Percentiles rank a stretch among this genome's conserved stretches.
Evolutionary conservation across 78 protist species (phyloP).

Genomic region (Dictyostelium citrinum): DNA sequence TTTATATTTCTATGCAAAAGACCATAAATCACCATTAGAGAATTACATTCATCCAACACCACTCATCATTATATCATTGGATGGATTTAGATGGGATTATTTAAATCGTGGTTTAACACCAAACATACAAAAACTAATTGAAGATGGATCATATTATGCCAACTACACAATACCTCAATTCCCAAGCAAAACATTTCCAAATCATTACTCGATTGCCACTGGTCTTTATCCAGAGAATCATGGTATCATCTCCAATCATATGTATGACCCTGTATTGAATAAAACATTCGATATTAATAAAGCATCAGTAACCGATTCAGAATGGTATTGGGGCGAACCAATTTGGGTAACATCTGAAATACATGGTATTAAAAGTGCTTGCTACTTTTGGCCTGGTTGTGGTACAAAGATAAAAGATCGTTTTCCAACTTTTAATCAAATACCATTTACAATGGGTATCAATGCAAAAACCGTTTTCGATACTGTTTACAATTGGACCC

Average conservation of each 20-base stretch:
- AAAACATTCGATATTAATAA: not conserved
- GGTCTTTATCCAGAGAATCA: constrained; percentile 64
- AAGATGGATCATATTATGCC: not conserved
- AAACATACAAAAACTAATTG: not conserved
- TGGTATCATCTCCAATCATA: constrained; percentile 29
- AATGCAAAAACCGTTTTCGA: not conserved
- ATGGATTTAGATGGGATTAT: constrained; percentile 50
- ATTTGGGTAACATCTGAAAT: constrained; percentile 33
- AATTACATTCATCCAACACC: constrained; percentile 1
- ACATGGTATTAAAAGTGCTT: constrained; percentile 1
- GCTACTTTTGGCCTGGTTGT: constrained; percentile 54
- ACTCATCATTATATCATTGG: constrained; percentile 35
- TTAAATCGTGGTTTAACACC: constrained; percentile 50
- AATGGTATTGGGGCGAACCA: constrained; percentile 57
- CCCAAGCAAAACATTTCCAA: constrained; percentile 75
- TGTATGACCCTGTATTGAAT: not conserved
- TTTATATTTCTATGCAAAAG: not conserved
- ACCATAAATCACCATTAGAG: not conserved
- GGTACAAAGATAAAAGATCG: not conserved
- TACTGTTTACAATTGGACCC: not conserved
- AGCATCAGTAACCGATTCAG: not conserved
- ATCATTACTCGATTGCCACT: constrained; percentile 58
- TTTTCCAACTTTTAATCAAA: not conserved
- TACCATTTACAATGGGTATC: not conserved
- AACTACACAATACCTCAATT: constrained; percentile 34